Percentiles rank a stretch among this genome's conserved stretches.
Conservation (phyloP, 306 rosid species). For the Quercus ilex region DNA sequence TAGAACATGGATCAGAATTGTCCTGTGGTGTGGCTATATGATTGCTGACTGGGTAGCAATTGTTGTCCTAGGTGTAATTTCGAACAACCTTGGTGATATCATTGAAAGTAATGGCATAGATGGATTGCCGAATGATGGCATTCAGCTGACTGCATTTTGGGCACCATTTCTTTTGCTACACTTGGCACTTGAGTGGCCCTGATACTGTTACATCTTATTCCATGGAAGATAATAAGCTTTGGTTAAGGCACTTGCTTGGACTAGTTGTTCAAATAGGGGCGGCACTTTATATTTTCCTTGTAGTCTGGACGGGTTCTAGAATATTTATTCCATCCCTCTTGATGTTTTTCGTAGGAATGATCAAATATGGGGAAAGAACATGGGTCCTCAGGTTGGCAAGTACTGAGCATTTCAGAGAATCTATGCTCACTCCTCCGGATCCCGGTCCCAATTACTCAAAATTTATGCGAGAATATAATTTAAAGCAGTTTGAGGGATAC, state of each 20-base stretch:
- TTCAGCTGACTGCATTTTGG: background rate
- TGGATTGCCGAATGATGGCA: background rate
- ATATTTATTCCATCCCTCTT: background rate
- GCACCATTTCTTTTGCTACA: too few relatives aligned
- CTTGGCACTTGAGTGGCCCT: too few relatives aligned
- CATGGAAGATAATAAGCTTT: constrained; percentile 3
- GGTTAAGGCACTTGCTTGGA: background rate
- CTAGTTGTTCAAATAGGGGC: background rate
- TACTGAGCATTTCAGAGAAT: background rate
- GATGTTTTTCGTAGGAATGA: background rate
- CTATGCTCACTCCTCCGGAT: background rate
- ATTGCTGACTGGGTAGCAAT: background rate
- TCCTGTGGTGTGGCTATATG: background rate
- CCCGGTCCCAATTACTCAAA: background rate
- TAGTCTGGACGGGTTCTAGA: background rate
- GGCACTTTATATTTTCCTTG: background rate
- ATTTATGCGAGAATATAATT: background rate
- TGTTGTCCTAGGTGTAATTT: background rate
- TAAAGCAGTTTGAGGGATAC: background rate
- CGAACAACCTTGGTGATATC: background rate
- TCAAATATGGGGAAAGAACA: background rate
- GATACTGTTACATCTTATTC: constrained; percentile 4
- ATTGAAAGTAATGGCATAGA: background rate
- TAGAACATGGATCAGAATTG: background rate
- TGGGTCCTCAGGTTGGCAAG: background rate